These are phyloP conservation scores for Mucor ambiguus DNA, from an alignment of 371 early-diverging fungal species.

Conservation along the genomic window DNA sequence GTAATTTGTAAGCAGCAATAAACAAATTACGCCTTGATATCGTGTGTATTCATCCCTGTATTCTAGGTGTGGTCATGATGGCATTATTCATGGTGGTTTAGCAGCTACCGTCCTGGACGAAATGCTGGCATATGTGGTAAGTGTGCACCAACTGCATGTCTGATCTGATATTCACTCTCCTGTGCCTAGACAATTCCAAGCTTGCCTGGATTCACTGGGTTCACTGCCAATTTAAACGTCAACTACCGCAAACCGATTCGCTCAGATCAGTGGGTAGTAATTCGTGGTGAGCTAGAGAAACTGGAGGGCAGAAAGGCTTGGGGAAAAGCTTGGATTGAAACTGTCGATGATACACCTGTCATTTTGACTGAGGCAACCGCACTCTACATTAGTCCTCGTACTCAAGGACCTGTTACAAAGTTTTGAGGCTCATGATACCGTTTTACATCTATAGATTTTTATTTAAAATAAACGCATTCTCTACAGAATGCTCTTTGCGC, in stretches of 20 bases:
- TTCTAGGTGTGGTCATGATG: constrained; percentile 66
- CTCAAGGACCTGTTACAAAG: constrained; percentile 27
- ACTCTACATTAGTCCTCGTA: constrained; percentile 66
- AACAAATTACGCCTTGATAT: not conserved
- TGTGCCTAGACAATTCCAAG: constrained; percentile 50
- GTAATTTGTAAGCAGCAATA: constrained; percentile 37
- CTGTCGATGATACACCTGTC: constrained; percentile 44
- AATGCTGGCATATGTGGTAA: constrained; percentile 58
- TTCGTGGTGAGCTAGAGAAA: constrained; percentile 61
- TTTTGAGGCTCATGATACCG: constrained; percentile 13
- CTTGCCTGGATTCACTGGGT: constrained; percentile 68
- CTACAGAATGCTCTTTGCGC: no score
- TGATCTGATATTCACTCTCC: not conserved
- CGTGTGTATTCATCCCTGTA: not conserved
- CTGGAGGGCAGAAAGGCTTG: constrained; percentile 76
- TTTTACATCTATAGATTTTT: not conserved
- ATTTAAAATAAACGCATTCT: not conserved
- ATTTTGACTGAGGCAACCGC: constrained; percentile 68
- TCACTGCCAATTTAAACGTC: constrained; percentile 78
- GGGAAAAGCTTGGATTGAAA: constrained; percentile 64
- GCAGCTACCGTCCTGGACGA: constrained; percentile 77
- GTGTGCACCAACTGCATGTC: constrained; percentile 5
- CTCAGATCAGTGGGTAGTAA: constrained; percentile 68
- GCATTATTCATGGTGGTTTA: constrained; percentile 79
- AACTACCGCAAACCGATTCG: constrained; percentile 73